Conservation (phyloP, 192 early-diverging fungal genomes). For the Coemansia sp. region DNA sequence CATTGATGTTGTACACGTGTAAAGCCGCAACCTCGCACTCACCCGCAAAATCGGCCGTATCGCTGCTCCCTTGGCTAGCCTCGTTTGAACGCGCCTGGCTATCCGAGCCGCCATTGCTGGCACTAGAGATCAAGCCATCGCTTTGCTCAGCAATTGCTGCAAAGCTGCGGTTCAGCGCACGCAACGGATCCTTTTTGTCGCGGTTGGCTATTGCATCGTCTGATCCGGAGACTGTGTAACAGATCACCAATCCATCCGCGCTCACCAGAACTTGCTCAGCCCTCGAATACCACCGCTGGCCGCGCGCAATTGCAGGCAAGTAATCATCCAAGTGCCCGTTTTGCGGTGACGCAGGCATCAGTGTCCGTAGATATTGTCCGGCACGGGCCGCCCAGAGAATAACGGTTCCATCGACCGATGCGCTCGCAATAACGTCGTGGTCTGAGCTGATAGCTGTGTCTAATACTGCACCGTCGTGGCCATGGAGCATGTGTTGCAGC, state of each 20-base stretch:
- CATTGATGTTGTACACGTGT: slow-evolving; percentile 39
- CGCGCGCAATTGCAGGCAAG: slow-evolving; percentile 8
- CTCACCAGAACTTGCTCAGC: slow-evolving; percentile 35
- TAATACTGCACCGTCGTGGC: slow-evolving; percentile 37
- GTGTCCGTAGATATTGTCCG: slow-evolving; percentile 31
- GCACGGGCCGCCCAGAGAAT: slow-evolving; percentile 22
- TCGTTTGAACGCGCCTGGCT: no score
- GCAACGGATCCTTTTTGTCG: slow-evolving; percentile 25
- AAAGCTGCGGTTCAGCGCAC: slow-evolving; percentile 22
- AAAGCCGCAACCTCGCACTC: slow-evolving; percentile 27
- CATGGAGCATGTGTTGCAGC: slow-evolving; percentile 22
- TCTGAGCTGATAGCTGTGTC: slow-evolving; percentile 26
- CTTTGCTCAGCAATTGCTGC: no score
- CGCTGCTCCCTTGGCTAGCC: neutral
- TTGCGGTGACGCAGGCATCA: slow-evolving; percentile 7
- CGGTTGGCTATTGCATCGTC: slow-evolving; percentile 2
- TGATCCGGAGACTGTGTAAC: slow-evolving; percentile 38
- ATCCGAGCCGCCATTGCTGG: no score
- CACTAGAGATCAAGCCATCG: no score
- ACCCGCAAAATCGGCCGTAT: slow-evolving; percentile 2
- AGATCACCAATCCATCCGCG: slow-evolving; percentile 25
- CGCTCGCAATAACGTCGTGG: slow-evolving; percentile 35
- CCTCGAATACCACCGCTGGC: slow-evolving; percentile 15
- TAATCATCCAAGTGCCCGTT: slow-evolving; percentile 2
- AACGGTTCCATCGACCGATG: slow-evolving; percentile 34